Evolutionary conservation across 768 basidiomycete genomes (phyloP), one percentile per base, ranked within the genome.

Genomic region (Boletales sp.): DNA sequence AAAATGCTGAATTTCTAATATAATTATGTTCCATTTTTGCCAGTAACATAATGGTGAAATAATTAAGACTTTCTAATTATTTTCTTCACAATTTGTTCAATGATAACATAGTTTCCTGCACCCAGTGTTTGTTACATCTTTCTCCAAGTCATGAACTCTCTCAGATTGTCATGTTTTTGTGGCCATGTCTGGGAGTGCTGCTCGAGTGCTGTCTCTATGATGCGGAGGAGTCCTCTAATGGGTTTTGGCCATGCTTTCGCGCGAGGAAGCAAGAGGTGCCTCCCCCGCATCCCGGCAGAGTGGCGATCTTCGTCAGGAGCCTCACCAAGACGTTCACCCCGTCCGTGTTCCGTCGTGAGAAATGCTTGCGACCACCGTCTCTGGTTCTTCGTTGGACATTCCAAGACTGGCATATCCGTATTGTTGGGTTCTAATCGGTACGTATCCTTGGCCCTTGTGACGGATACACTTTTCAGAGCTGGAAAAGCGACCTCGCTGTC

Each of bases 401-500:
- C 88, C 3, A 81, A 81, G 57, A 72, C 69, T 8, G 87, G 87
- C 8, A 87, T 90, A n/a, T 90, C 82, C 57, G 86, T 88, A 21
- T 70, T 90, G 9, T 69, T 90, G 11, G 88, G 87, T 25, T 82
- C 86, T 2, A 87, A 87, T 53, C 84, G 84, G 82, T 71, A 21
- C 58, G 1, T 28, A 17, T 12, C 25, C n/a, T 28, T 25, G 32
- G 3, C 45, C 12, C 15, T 39, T 46, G 51, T 50, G 2, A 61
- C 18, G n/a, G 3, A 5, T 28, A 18, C 38, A 30, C 25, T 37
- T 42, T 39, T 46, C 51, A 87, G 87, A 8, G 86, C 88, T 8
- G 88, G 88, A 17, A 91, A 90, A 66, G 87, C 86, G 0, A 90
- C 88, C 0, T 68, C 79, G 0, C 71, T 90, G 21, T 84, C 83